Evolutionary conservation across 139 green algal species (phyloP).

Genomic region (Volvox africanus): DNA sequence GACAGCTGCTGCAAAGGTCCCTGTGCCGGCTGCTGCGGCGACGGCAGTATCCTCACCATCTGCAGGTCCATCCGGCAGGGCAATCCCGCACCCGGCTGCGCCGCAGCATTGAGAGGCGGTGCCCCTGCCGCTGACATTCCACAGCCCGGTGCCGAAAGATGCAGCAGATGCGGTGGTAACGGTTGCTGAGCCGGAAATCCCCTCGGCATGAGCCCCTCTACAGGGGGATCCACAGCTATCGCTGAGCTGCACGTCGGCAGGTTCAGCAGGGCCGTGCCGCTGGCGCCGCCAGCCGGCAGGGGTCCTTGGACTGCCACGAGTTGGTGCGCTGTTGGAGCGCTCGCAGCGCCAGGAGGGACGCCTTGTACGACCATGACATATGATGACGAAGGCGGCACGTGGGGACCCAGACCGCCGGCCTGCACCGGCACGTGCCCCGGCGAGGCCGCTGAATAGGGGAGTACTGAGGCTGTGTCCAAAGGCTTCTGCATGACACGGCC

Average conservation of each 20-base stretch:
- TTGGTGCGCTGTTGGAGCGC: not conserved
- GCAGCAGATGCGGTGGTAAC: too few relatives aligned
- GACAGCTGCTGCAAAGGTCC: not conserved
- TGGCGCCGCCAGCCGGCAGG: not conserved
- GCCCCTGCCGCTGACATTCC: not conserved
- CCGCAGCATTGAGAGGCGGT: not conserved
- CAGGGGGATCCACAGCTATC: not conserved
- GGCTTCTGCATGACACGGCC: conserved; percentile 11
- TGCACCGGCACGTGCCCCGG: not conserved
- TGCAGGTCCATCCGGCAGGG: conserved; percentile 3
- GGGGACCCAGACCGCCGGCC: not conserved
- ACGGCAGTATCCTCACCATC: not conserved
- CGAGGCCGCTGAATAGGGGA: not conserved
- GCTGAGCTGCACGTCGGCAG: not conserved
- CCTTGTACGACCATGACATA: too few relatives aligned
- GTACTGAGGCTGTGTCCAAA: not conserved
- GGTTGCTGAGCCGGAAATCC: not conserved
- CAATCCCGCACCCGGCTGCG: not conserved
- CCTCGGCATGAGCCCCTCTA: not conserved
- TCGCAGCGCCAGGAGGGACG: not conserved
- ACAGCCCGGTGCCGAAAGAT: not conserved
- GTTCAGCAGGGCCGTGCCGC: conserved; percentile 19
- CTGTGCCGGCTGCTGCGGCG: not conserved
- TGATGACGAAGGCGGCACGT: too few relatives aligned
- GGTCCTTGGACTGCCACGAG: conserved; percentile 18